Evolutionary conservation across 352 stramenopile genomes (phyloP), one percentile per base, ranked within the genome.

Genomic region (Nothophytophthora sp.): DNA sequence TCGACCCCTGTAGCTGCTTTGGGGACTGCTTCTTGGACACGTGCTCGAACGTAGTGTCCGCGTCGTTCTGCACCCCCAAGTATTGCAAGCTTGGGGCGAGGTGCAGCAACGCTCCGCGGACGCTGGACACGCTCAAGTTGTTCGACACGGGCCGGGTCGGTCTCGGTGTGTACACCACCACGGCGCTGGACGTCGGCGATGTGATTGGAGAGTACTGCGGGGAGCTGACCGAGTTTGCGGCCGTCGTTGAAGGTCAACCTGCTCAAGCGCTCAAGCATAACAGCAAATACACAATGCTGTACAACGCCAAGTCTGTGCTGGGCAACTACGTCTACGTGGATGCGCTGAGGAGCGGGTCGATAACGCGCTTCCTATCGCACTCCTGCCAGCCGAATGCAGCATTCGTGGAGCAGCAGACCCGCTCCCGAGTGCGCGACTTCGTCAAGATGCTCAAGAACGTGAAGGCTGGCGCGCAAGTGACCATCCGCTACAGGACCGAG

Each of bases 321-420:
- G 18, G 36, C n/a, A 41, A 47, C 35, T 55, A 35, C 47, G 36
- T 33, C 4, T 55, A 46, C 25, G 36, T 46, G 8, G 28, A 55
- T n/a, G 35, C 36, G 4, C n/a, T 42, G 0, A 40, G 22, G 32
- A 34, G 32, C 12, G 32, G 43, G 5, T 51, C 43, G 5, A 51
- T 55, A 20, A 28, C 19, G 0, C 25, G 27, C 18, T 55, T 55
- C 15, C 22, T 46, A 6, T 41, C 35, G 3, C 47, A 41, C 12
- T 29, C 35, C 10, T 55, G 47, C 29, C 11, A 34, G 11, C 47
- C 36, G 1, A 46, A 47, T 27, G 27, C 27, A 30, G 36, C 36
- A 8, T 55, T 41, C 36, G 47, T 55, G 25, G 36, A 47, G 36
- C 25, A 46, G 36, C 47, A 55, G 36, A 39, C 25, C 16, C 28